phyloP scores from a whole-genome alignment of 768 basidiomycete genomes.

The Nidularia pulvinata region DNA sequence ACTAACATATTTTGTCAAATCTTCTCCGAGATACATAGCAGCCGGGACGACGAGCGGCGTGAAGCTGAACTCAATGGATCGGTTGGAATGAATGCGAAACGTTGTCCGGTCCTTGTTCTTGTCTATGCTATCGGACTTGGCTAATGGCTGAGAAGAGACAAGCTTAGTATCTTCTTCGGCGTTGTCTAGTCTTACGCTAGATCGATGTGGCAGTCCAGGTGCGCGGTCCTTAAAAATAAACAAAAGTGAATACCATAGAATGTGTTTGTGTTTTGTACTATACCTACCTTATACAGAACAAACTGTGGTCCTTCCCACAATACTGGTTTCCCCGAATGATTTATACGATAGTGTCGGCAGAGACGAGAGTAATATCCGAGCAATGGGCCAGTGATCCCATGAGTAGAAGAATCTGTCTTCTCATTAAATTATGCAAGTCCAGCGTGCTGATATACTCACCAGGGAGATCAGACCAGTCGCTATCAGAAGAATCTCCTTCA shows the following conservation, averaged over 20 bases:
- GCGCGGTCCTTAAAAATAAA: not conserved
- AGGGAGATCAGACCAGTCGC: constrained; percentile 42
- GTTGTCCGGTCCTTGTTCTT: constrained; percentile 28
- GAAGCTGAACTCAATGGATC: constrained; percentile 37
- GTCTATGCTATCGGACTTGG: constrained; percentile 8
- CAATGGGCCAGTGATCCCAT: constrained; percentile 17
- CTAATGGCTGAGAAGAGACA: not conserved
- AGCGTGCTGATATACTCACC: constrained; percentile 24
- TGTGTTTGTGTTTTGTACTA: not conserved
- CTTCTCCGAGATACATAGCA: constrained; percentile 42
- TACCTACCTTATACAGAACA: constrained; percentile 34
- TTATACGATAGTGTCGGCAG: constrained; percentile 45
- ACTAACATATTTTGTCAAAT: constrained; percentile 44
- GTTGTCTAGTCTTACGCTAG: too few relatives aligned
- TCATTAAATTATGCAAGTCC: not conserved
- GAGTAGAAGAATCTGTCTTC: constrained; percentile 11
- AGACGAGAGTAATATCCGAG: constrained; percentile 47
- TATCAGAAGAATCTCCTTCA: constrained; percentile 48
- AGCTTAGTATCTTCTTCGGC: not conserved
- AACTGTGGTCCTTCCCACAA: constrained; percentile 51
- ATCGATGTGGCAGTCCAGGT: too few relatives aligned
- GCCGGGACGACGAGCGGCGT: constrained; percentile 56
- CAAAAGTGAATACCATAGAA: not conserved
- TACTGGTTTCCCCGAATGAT: constrained; percentile 26
- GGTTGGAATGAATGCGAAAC: constrained; percentile 36